phyloP scores from a whole-genome alignment of 208 protist genomes.

The Acanthamoeba sp. region DNA sequence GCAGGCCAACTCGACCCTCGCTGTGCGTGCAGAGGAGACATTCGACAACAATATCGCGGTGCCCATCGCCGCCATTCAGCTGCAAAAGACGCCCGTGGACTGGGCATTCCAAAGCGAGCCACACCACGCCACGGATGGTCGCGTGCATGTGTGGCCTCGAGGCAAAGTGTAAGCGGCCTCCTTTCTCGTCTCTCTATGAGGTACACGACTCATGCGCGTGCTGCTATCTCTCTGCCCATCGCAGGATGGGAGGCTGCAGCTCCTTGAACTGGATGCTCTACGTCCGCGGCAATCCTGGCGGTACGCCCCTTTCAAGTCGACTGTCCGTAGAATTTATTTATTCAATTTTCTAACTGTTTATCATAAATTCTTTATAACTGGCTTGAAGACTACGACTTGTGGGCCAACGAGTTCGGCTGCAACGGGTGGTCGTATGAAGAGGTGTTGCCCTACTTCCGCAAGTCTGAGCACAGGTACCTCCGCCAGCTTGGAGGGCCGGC shows the following conservation, averaged over 20 bases:
- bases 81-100: conserved; percentile 72
- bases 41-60: conserved; percentile 32
- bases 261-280: conserved; percentile 77
- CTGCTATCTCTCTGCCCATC: background rate
- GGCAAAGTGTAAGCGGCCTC: conserved; percentile 46
- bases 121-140: conserved; percentile 31
- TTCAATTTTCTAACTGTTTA: background rate
- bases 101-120: conserved; percentile 44
- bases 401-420: conserved; percentile 61
- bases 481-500: background rate
- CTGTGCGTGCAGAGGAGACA: background rate
- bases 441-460: conserved; percentile 71
- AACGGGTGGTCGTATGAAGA: conserved; percentile 57
- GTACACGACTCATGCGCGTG: background rate
- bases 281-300: conserved; percentile 50
- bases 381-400: conserved; percentile 59
- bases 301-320: background rate
- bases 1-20: no score
- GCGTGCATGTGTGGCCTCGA: conserved; percentile 40
- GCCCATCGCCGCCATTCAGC: conserved; percentile 57
- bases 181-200: background rate
- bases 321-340: background rate
- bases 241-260: conserved; percentile 64
- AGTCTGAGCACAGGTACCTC: background rate
- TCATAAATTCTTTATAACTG: no score